Conservation (phyloP, 2,329 filamentous ascomycete species). For the Fusarium floridanum region DNA sequence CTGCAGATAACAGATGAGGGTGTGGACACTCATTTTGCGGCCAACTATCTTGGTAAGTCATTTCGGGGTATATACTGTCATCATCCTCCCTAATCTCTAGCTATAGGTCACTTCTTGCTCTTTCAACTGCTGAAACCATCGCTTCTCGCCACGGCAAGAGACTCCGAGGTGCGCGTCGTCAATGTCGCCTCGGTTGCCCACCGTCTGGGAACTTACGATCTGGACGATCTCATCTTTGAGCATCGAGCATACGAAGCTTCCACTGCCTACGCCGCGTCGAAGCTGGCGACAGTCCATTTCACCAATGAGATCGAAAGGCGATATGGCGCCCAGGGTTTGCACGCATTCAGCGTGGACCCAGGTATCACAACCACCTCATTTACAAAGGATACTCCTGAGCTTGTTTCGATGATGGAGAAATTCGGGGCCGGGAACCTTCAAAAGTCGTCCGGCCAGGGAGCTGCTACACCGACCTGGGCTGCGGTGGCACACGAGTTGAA, state of each 20-base stretch:
- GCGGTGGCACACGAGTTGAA: not conserved
- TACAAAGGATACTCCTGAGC: not conserved
- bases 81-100: not conserved
- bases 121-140: not conserved
- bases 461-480: slow-evolving; percentile 1
- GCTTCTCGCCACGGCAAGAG: not conserved
- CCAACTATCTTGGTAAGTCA: not conserved
- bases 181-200: slow-evolving; percentile 5
- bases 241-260: not conserved
- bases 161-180: not conserved
- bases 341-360: slow-evolving; percentile 7
- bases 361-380: not conserved
- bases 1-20: not conserved
- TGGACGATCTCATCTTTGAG: not conserved
- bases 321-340: not conserved
- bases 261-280: not conserved
- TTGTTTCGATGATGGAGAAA: slow-evolving; percentile 4
- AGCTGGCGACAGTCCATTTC: slow-evolving; percentile 2
- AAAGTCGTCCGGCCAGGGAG: not conserved
- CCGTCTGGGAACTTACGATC: not conserved
- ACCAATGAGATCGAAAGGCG: slow-evolving; percentile 2
- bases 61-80: fast-evolving
- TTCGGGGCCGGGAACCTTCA: not conserved
- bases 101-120: slow-evolving; percentile 5
- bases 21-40: slow-evolving; percentile 5